phyloP scores from a whole-genome alignment of 495 filamentous ascomycete genomes.

The Aspergillus coremiiformis region DNA sequence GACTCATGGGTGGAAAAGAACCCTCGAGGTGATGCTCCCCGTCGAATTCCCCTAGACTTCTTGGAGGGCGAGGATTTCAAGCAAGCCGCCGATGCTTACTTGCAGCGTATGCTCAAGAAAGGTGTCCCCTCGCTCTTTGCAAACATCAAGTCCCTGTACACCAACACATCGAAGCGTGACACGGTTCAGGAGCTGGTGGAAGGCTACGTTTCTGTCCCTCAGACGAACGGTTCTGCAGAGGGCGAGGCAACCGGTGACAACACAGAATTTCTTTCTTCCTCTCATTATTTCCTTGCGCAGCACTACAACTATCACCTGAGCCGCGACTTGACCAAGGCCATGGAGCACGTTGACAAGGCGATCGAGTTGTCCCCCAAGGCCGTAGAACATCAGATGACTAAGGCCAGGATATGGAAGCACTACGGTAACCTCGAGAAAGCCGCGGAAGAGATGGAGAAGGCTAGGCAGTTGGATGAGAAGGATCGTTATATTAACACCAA shows the following conservation, averaged over 20 bases:
- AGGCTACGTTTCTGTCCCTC: slow-evolving; percentile 52
- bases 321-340: slow-evolving; percentile 73
- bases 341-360: slow-evolving; percentile 72
- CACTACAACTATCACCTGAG: slow-evolving; percentile 92
- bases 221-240: slow-evolving; percentile 42
- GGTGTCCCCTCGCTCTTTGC: slow-evolving; percentile 96
- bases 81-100: slow-evolving; percentile 68
- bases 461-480: slow-evolving; percentile 71
- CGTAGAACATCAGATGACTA: slow-evolving; percentile 91
- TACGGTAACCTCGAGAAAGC: slow-evolving; percentile 73
- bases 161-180: slow-evolving; percentile 65
- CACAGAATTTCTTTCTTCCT: slow-evolving; percentile 60
- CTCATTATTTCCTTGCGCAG: slow-evolving; percentile 87
- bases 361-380: slow-evolving; percentile 68
- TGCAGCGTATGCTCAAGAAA: slow-evolving; percentile 82
- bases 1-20: slow-evolving; percentile 73
- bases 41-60: slow-evolving; percentile 84
- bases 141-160: slow-evolving; percentile 89
- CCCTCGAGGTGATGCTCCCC: slow-evolving; percentile 76
- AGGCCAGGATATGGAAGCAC: slow-evolving; percentile 92
- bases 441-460: slow-evolving; percentile 80
- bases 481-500: slow-evolving; percentile 99
- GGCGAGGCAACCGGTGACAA: slow-evolving; percentile 43
- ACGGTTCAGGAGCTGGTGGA: slow-evolving; percentile 69
- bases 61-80: slow-evolving; percentile 77